Evolutionary conservation across 163 green algal genomes (phyloP), one percentile per base, ranked within the genome.

Genomic region (Chloromonas sp.): DNA sequence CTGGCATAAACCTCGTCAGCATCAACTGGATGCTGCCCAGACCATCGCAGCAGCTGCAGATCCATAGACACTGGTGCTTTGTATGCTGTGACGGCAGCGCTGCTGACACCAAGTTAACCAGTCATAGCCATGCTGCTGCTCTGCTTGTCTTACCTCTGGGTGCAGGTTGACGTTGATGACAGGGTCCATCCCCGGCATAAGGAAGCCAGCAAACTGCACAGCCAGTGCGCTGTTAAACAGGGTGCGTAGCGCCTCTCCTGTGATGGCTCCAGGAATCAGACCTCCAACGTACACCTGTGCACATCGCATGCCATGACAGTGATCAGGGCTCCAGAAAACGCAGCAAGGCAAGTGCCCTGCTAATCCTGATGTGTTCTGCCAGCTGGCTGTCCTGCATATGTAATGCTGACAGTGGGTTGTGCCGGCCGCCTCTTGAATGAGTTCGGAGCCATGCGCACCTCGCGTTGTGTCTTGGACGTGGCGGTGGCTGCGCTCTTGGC

Each of bases 191-290:
- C 94, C 92, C 80, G 88, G 90, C 61, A 82, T 81, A 60, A 82
- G 71, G 70, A 86, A 82, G 58, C 90, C 77, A 80, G 95, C 93
- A 85, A 97, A 98, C 1, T 93, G 93, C 3, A 93, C 93, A 15
- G 82, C 84, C 82, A 98, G 92, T 3, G 95, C 96, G 78, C 90
- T 94, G 90, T 97, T 96, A 91, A 98, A 98, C 80, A 98, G 92
- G 89, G 82, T 85, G 60, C 89, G 84, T 85, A 97, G 90, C 15
- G 88, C 91, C 76, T 92, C 90, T 1, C 2, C 92, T 0, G 91
- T 96, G 59, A 98, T 93, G 57, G 92, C 84, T 59, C 95, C 91
- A 0, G 91, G 81, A 36, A 92, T 90, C 66, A 98, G 87, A 83
- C 96, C 96, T 82, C 94, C 94, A n/a, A 98, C 91, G 81, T 98